phyloP scores from a whole-genome alignment of 805 yeast species.

The Yarrowia osloensis region DNA sequence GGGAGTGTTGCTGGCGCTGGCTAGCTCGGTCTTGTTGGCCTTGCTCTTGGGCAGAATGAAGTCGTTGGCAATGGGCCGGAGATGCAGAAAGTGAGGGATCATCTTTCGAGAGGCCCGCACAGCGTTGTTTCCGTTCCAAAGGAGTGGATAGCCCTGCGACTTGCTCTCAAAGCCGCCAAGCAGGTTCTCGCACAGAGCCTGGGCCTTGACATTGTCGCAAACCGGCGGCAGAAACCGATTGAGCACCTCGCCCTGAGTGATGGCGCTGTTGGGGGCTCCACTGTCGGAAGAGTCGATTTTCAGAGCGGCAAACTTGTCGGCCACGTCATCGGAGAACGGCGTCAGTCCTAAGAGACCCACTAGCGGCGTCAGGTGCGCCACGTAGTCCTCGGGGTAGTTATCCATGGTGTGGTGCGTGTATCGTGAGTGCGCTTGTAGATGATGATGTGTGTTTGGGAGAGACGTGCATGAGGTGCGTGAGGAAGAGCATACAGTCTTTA shows the following conservation, averaged over 20 bases:
- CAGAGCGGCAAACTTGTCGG: neutral
- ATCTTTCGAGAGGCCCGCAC: conserved; percentile 4
- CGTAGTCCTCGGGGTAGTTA: conserved; percentile 16
- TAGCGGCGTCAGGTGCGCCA: conserved; percentile 16
- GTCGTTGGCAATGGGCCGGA: conserved; percentile 9
- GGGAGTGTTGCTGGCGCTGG: neutral
- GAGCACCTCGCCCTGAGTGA: conserved; percentile 18
- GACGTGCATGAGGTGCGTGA: neutral
- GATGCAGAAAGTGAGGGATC: conserved; percentile 12
- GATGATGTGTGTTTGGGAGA: neutral
- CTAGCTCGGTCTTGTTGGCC: neutral
- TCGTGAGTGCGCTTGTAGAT: neutral
- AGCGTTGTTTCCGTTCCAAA: conserved; percentile 24
- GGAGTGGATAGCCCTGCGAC: conserved; percentile 21
- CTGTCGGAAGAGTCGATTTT: neutral
- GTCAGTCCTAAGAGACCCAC: conserved; percentile 19
- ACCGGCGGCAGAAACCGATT: conserved; percentile 27
- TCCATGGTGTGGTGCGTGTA: conserved; percentile 16
- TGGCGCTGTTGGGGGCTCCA: neutral
- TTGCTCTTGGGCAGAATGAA: conserved; percentile 14
- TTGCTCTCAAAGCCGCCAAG: conserved; percentile 21
- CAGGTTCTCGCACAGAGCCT: conserved; percentile 12
- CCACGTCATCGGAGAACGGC: conserved; percentile 13
- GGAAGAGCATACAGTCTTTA: neutral
- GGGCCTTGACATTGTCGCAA: conserved; percentile 4